Base-by-base conservation (phyloP, 2,329 filamentous ascomycete genomes). In the Dothistroma septosporum region DNA sequence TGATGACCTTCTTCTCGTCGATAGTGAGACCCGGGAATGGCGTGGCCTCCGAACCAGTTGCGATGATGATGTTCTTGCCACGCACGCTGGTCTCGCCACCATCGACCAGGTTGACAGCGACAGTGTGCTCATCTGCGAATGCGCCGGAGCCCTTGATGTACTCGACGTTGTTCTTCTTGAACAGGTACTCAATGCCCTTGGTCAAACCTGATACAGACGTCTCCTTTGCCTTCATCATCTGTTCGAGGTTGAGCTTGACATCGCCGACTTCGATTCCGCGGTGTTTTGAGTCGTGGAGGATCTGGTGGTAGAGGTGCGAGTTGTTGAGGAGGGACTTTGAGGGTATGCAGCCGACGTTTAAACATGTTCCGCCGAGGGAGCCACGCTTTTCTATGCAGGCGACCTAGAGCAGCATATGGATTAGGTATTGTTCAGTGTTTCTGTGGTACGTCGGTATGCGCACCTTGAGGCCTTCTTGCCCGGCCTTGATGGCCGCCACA, bases 271-370 rank as follows among this genome's bases (percentile, higher is more conserved):
- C 93, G 76, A 99, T 99, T 76, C 94, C 94, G 76, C 94, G 91
- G 79, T 90, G 87, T 82, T 97, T 96, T 68, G 92, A 93, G 82
- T 99, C 94, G 82, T 99, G 65, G 64, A 95, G 86, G 74, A 97
- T 89, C 80, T 92, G 89, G 83, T 97, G 93, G 84, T 97, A 97
- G 64, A 99, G 85, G 78, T 97, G 92, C 72, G 94, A 97, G 85
- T 97, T 99, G 88, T 97, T 99, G 78, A 99, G 90, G 70, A 99
- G 91, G 65, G 94, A 97, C 82, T 99, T 99, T 68, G 94, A 99
- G 69, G 94, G 94, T 76, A 99, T 99, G 82, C 94, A 99, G 80
- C 94, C 94, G 74, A 99, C 94, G 78, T 99, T 99, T 74, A 99
- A 82, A 83, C 94, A 99, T 73, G 94, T 99, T 76, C 94, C 94